Percentiles rank a stretch among this genome's conserved stretches.
Conservation (phyloP, 2,329 filamentous ascomycete species). For the Thelonectria rubi region DNA sequence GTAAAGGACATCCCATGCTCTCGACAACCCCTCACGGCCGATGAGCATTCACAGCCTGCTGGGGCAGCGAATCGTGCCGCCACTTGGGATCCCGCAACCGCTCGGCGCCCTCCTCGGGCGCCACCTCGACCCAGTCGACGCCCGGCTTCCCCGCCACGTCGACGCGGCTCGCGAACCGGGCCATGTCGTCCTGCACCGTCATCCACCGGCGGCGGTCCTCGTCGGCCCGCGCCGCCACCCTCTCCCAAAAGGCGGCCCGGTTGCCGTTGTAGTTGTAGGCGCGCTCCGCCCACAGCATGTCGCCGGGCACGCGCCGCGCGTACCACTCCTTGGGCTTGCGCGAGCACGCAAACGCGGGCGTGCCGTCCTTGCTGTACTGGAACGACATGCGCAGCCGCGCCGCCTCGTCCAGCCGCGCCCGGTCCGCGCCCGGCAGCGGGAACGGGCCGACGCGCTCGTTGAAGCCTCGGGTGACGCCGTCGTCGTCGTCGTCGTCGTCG, state of each 20-base stretch:
- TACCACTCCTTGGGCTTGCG: constrained; percentile 8
- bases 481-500: too few relatives aligned
- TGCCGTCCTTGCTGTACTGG: constrained; percentile 18
- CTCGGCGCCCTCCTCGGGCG: background rate
- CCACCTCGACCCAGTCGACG: background rate
- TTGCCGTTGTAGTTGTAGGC: background rate
- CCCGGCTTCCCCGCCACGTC: constrained; percentile 15
- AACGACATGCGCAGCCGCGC: constrained; percentile 3
- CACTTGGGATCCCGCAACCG: background rate
- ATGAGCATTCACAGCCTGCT: background rate
- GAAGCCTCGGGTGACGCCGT: background rate
- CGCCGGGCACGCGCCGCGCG: background rate
- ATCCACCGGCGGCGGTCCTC: background rate
- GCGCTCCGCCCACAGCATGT: constrained; percentile 5
- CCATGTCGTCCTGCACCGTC: constrained; percentile 3
- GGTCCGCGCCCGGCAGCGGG: background rate
- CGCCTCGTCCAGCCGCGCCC: background rate
- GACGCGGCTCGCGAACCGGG: constrained; percentile 8
- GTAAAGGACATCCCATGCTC: too few relatives aligned
- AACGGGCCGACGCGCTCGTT: background rate
- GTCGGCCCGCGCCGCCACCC: background rate
- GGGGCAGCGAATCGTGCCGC: background rate
- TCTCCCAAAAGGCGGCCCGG: constrained; percentile 3
- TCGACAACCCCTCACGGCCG: background rate
- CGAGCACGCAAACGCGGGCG: constrained; percentile 14